Percentiles rank a stretch among this genome's conserved stretches.
Evolutionary conservation across 1,284 basidiomycete genomes (phyloP).

Genomic region (Flammula alnicola): DNA sequence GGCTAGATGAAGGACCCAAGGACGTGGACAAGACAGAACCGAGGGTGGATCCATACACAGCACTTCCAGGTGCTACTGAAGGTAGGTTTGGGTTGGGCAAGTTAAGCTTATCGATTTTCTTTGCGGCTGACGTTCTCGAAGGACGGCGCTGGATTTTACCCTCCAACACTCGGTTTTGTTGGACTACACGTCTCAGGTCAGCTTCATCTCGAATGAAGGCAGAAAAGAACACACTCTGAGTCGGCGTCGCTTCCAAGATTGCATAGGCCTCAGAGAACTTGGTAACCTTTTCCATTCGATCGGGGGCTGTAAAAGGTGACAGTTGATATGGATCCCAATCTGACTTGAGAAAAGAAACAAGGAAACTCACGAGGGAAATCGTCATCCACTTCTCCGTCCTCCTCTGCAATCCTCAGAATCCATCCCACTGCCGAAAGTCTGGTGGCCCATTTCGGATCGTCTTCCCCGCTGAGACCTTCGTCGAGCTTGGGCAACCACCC

Average conservation of each 20-base stretch:
- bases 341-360: conserved; percentile 1
- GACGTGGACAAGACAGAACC: conserved; percentile 62
- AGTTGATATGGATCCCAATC: conserved; percentile 5
- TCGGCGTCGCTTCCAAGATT: conserved; percentile 73
- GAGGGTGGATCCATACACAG: conserved; percentile 43
- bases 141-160: conserved; percentile 78
- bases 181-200: conserved; percentile 52
- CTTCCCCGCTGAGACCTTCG: conserved; percentile 61
- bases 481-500: conserved; percentile 80
- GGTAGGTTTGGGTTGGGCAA: conserved; percentile 32
- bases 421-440: conserved; percentile 83
- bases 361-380: conserved; percentile 88
- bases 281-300: conserved; percentile 81
- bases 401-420: conserved; percentile 95
- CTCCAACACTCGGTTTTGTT: conserved; percentile 82
- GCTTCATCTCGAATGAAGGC: background rate
- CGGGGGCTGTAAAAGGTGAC: conserved; percentile 71
- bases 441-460: conserved; percentile 64
- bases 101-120: conserved; percentile 51
- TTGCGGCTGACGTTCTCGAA: conserved; percentile 69
- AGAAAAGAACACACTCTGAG: conserved; percentile 65
- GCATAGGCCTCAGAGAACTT: conserved; percentile 96
- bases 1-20: conserved; percentile 65
- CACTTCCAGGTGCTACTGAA: conserved; percentile 34
- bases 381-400: conserved; percentile 98